Evolutionary conservation across 139 green algal species (phyloP).

Genomic region (Bryopsis sp.): DNA sequence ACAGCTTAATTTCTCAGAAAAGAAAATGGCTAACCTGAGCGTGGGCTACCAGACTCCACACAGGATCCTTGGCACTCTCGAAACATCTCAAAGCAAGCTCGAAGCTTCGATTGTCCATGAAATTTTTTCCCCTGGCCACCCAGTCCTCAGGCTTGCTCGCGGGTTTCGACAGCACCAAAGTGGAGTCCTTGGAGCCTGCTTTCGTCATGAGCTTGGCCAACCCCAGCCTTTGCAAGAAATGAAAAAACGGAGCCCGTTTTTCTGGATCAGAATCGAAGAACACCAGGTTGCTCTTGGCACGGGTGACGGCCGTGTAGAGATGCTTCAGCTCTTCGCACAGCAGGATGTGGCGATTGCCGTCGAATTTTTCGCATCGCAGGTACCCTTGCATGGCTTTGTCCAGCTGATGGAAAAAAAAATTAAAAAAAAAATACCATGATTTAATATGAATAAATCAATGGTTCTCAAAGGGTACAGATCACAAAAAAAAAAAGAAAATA

Average conservation of each 20-base stretch:
- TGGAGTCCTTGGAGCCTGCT: not conserved
- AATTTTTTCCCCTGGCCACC: not conserved
- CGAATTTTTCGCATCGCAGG: slow-evolving; percentile 19
- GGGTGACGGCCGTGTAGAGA: slow-evolving; percentile 70
- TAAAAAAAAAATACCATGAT: not conserved
- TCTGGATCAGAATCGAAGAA: slow-evolving; percentile 40
- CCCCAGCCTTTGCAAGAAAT: not conserved
- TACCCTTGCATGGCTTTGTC: not conserved
- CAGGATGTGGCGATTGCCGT: slow-evolving; percentile 32
- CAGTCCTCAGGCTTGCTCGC: not conserved
- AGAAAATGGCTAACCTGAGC: not conserved
- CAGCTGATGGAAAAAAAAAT: not conserved
- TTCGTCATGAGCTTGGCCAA: not conserved
- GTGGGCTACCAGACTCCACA: not conserved
- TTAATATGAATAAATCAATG: not conserved
- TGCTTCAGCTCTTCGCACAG: slow-evolving; percentile 70
- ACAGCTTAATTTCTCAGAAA: not conserved
- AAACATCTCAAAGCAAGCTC: not conserved
- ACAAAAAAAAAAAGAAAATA: not conserved
- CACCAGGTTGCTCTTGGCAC: slow-evolving; percentile 56
- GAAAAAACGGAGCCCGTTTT: not conserved
- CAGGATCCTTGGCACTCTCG: not conserved
- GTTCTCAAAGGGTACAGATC: not conserved
- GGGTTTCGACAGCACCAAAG: not conserved
- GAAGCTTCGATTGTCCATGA: not conserved